phyloP scores from a whole-genome alignment of 768 basidiomycete genomes.

The Leccinum subgranulosum region DNA sequence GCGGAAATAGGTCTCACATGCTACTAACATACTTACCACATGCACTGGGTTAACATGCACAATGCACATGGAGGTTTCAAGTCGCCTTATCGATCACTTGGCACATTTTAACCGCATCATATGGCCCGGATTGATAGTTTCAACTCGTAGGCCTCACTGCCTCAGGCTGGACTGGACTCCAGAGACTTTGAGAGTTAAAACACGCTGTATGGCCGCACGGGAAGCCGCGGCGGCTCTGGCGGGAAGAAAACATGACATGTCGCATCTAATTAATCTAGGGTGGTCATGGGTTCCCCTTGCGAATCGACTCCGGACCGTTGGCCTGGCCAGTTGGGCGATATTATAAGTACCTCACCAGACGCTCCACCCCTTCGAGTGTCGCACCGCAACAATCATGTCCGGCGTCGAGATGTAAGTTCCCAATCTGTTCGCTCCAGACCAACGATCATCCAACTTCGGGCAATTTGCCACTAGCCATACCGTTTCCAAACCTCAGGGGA shows the following conservation, averaged over 20 bases:
- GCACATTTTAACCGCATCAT: neutral
- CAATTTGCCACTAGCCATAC: slow-evolving; percentile 12
- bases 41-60: too few species aligned
- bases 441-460: neutral
- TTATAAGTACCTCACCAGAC: slow-evolving; percentile 15
- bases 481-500: slow-evolving; percentile 19
- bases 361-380: neutral
- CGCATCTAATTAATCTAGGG: slow-evolving; percentile 3
- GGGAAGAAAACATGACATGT: neutral
- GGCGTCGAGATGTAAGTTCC: slow-evolving; percentile 59
- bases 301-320: slow-evolving; percentile 11
- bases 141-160: neutral
- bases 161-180: neutral
- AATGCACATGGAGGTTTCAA: neutral
- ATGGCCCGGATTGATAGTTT: neutral
- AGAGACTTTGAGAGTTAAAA: too few species aligned
- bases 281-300: slow-evolving; percentile 16
- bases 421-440: neutral
- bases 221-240: slow-evolving; percentile 14
- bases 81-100: neutral
- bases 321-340: neutral
- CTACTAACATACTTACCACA: too few species aligned
- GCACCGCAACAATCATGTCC: slow-evolving; percentile 40
- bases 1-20: too few species aligned
- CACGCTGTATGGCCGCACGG: neutral